Percentiles rank a stretch among this genome's conserved stretches.
phyloP scores from a whole-genome alignment of 257 asterid genomes.

The Solanum chilense region DNA sequence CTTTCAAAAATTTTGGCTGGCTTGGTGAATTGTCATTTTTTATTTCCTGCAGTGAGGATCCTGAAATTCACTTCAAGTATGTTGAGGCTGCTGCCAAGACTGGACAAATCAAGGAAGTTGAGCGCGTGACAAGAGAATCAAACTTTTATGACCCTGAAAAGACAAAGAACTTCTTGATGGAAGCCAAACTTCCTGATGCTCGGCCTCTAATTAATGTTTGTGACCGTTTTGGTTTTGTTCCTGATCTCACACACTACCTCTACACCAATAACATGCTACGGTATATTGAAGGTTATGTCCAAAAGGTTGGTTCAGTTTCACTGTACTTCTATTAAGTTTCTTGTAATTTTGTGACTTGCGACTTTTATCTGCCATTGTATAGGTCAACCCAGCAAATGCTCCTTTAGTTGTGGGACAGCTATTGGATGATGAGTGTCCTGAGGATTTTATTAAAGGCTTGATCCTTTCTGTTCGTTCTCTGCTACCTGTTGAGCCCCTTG shows the following conservation, averaged over 20 bases:
- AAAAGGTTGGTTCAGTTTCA: conserved; percentile 50
- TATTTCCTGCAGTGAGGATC: conserved; percentile 69
- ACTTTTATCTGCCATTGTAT: conserved; percentile 9
- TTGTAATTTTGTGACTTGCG: neutral
- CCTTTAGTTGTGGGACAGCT: conserved; percentile 99
- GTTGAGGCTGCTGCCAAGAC: conserved; percentile 99
- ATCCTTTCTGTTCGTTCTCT: conserved; percentile 97
- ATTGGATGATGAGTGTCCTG: conserved; percentile 96
- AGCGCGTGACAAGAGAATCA: conserved; percentile 98
- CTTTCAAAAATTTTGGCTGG: neutral
- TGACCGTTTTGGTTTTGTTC: conserved; percentile 98
- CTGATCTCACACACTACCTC: conserved; percentile 95
- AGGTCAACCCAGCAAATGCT: conserved; percentile 99
- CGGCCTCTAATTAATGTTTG: conserved; percentile 95
- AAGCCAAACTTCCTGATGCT: conserved; percentile 98
- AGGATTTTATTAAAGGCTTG: conserved; percentile 94
- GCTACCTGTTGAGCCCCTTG: conserved; percentile 98
- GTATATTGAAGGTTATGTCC: conserved; percentile 98
- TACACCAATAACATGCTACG: conserved; percentile 95
- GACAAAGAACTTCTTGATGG: conserved; percentile 96
- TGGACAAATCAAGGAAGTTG: conserved; percentile 98
- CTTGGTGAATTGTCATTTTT: neutral
- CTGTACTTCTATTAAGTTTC: neutral
- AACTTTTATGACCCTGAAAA: conserved; percentile 94
- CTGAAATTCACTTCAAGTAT: conserved; percentile 98